Evolutionary conservation across 306 rosid genomes (phyloP).

Genomic region (Vachellia pachyceras): DNA sequence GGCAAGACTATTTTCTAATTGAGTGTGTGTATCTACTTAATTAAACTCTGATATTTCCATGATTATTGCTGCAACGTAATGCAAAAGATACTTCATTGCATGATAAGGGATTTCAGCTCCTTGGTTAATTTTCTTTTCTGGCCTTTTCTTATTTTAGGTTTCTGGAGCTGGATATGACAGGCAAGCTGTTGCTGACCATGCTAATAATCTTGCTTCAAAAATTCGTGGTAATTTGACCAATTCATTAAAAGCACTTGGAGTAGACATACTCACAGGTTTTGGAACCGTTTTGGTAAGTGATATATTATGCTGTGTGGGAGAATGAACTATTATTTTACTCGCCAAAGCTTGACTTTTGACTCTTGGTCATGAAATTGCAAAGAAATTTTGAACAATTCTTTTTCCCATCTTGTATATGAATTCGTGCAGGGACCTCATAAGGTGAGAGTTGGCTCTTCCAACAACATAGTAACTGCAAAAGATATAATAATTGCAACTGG

Average conservation of each 20-base stretch:
- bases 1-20: constrained; percentile 48
- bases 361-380: constrained; percentile 23
- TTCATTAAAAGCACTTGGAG: constrained; percentile 93
- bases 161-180: constrained; percentile 84
- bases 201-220: constrained; percentile 90
- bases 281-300: constrained; percentile 79
- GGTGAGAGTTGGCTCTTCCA: constrained; percentile 81
- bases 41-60: neutral
- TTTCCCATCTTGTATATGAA: constrained; percentile 31
- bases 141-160: constrained; percentile 56
- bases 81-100: neutral
- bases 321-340: constrained; percentile 18
- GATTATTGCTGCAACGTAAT: neutral
- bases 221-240: constrained; percentile 84
- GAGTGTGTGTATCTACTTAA: neutral
- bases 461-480: constrained; percentile 78
- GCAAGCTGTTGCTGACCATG: constrained; percentile 98
- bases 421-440: constrained; percentile 77
- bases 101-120: neutral
- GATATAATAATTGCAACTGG: constrained; percentile 94
- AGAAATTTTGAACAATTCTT: constrained; percentile 30
- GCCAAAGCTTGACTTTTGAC: neutral
- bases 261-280: constrained; percentile 85
- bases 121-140: constrained; percentile 15
- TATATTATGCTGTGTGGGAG: constrained; percentile 16